Conservation (phyloP, 495 filamentous ascomycete species). For the Neurospora sp. region DNA sequence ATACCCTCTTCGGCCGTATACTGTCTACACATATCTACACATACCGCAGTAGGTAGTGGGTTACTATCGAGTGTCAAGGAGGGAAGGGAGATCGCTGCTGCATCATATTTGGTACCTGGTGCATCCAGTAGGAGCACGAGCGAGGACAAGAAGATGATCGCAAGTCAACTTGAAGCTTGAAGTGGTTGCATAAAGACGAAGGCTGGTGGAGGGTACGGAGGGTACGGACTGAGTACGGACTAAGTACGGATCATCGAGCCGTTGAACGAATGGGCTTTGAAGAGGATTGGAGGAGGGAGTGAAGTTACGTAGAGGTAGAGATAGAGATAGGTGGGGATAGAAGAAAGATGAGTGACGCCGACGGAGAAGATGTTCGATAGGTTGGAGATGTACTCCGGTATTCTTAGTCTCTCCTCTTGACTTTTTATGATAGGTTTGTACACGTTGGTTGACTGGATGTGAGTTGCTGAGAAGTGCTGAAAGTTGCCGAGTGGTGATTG, state of each 20-base stretch:
- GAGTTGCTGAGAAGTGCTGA: not conserved
- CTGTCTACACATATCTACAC: too few species aligned
- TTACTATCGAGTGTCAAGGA: not conserved
- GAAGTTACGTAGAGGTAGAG: not conserved
- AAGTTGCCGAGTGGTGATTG: not conserved
- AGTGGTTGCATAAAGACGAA: not conserved
- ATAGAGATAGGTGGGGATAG: not conserved
- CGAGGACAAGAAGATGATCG: not conserved
- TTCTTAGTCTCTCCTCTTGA: not conserved
- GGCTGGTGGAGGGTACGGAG: not conserved
- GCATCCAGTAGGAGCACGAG: not conserved
- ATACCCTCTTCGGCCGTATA: not conserved
- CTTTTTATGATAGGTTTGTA: not conserved
- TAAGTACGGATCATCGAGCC: not conserved
- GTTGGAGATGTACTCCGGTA: not conserved
- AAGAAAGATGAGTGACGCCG: not conserved
- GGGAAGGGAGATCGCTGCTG: not conserved
- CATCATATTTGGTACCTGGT: not conserved
- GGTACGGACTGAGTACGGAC: not conserved
- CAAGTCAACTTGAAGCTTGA: not conserved
- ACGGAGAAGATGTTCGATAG: not conserved
- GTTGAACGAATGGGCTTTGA: not conserved
- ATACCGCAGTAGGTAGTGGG: too few species aligned
- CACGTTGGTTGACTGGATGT: not conserved
- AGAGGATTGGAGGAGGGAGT: not conserved